phyloP scores from a whole-genome alignment of 768 basidiomycete species.

The Suillus subaureus region DNA sequence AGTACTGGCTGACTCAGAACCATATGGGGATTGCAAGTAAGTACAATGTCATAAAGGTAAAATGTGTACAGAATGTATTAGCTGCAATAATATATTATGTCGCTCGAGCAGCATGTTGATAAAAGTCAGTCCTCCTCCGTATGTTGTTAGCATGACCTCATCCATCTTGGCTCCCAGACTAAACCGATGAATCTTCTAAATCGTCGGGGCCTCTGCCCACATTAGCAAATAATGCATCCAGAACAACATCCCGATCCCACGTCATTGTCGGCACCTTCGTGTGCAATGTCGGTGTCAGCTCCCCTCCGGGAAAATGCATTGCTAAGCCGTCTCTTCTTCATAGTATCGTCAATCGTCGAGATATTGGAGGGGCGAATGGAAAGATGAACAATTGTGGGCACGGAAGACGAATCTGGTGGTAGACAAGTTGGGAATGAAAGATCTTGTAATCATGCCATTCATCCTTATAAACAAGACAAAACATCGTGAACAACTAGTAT shows the following conservation, averaged over 20 bases:
- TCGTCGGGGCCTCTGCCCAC: neutral
- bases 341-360: constrained; percentile 48
- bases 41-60: too few species aligned
- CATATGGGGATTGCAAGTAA: too few species aligned
- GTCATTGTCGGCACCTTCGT: constrained; percentile 20
- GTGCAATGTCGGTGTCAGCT: constrained; percentile 12
- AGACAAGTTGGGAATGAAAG: constrained; percentile 34
- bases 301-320: constrained; percentile 30
- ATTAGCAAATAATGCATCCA: constrained; percentile 43
- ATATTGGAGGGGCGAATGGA: constrained; percentile 65
- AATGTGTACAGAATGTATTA: constrained; percentile 4
- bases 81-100: constrained; percentile 4
- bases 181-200: neutral
- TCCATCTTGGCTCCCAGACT: neutral
- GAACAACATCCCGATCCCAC: constrained; percentile 37
- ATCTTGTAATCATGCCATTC: constrained; percentile 14
- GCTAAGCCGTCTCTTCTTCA: constrained; percentile 51
- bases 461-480: neutral
- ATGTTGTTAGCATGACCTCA: neutral
- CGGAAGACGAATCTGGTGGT: constrained; percentile 30
- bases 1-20: neutral
- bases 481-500: neutral
- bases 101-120: neutral
- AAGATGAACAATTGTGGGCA: constrained; percentile 73
- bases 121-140: constrained; percentile 2